A percentile compares a stretch with the other conserved stretches of the same genome.
These are phyloP conservation scores for Diversispora epigaea DNA, from an alignment of 192 early-diverging fungal genomes.

Conservation along the genomic window DNA sequence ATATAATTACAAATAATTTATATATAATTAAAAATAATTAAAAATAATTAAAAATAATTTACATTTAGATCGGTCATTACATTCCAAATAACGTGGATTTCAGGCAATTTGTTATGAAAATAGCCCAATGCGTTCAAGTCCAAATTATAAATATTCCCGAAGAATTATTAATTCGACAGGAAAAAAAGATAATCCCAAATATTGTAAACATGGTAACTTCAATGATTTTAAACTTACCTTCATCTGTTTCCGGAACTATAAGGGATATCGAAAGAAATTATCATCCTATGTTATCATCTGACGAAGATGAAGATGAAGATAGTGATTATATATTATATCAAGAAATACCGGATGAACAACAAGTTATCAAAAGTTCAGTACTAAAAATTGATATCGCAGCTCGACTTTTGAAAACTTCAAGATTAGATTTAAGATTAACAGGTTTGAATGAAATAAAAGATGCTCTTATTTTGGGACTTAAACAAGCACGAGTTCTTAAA, in stretches of 20 bases:
- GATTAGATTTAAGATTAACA: constrained; percentile 44
- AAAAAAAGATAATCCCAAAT: constrained; percentile 27
- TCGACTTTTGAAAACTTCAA: constrained; percentile 44
- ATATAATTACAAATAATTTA: too few species aligned
- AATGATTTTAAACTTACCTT: constrained; percentile 27
- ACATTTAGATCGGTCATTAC: constrained; percentile 28
- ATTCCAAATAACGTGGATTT: constrained; percentile 20
- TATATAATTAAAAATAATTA: too few species aligned
- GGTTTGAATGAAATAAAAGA: constrained; percentile 49
- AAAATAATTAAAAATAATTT: too few species aligned
- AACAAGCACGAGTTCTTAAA: constrained; percentile 37
- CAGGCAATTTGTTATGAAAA: constrained; percentile 23
- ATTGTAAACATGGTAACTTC: constrained; percentile 28
- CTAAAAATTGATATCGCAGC: constrained; percentile 44
- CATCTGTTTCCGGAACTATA: constrained; percentile 7
- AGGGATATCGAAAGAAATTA: constrained; percentile 20
- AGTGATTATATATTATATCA: constrained; percentile 34
- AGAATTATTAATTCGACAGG: constrained; percentile 22
- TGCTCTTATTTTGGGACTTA: constrained; percentile 39
- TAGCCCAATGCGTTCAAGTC: constrained; percentile 16
- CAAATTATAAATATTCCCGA: constrained; percentile 30
- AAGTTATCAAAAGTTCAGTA: constrained; percentile 39
- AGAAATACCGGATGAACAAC: constrained; percentile 37
- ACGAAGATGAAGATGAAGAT: constrained; percentile 41
- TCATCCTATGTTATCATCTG: constrained; percentile 27